Percentiles rank a stretch among this genome's conserved stretches.
Evolutionary conservation across 2,329 filamentous ascomycete genomes (phyloP).

Genomic region (Nemania serpens): DNA sequence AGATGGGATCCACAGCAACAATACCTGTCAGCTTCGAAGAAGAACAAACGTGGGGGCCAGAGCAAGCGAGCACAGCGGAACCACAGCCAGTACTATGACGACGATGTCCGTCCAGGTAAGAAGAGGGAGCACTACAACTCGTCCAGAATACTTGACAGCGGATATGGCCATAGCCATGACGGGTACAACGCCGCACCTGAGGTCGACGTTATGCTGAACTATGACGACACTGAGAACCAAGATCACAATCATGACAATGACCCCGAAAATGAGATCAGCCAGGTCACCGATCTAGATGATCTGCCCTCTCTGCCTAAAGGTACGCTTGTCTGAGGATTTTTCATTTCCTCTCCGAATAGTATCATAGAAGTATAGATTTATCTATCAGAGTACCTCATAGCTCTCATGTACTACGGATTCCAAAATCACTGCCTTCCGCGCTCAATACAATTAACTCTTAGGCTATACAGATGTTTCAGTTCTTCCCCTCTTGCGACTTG

Average conservation of each 20-base stretch:
- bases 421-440: neutral
- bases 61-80: slow-evolving; percentile 54
- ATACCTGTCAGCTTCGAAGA: slow-evolving; percentile 46
- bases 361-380: neutral
- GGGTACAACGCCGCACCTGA: slow-evolving; percentile 34
- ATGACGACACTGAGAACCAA: slow-evolving; percentile 44
- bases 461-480: slow-evolving; percentile 43
- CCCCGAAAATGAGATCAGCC: slow-evolving; percentile 44
- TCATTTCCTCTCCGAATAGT: neutral
- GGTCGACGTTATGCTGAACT: slow-evolving; percentile 48
- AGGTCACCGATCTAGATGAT: slow-evolving; percentile 60
- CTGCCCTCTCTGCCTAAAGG: slow-evolving; percentile 66
- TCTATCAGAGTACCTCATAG: neutral
- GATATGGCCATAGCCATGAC: slow-evolving; percentile 46
- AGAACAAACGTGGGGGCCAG: slow-evolving; percentile 49
- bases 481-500: slow-evolving; percentile 55
- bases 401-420: neutral
- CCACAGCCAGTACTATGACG: slow-evolving; percentile 48
- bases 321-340: slow-evolving; percentile 11
- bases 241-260: slow-evolving; percentile 37
- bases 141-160: slow-evolving; percentile 39
- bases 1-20: slow-evolving; percentile 83
- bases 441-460: slow-evolving; percentile 16
- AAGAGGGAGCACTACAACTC: slow-evolving; percentile 55
- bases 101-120: slow-evolving; percentile 45